Base-by-base conservation (phyloP, 768 basidiomycete genomes). In the Calocybe indica region DNA sequence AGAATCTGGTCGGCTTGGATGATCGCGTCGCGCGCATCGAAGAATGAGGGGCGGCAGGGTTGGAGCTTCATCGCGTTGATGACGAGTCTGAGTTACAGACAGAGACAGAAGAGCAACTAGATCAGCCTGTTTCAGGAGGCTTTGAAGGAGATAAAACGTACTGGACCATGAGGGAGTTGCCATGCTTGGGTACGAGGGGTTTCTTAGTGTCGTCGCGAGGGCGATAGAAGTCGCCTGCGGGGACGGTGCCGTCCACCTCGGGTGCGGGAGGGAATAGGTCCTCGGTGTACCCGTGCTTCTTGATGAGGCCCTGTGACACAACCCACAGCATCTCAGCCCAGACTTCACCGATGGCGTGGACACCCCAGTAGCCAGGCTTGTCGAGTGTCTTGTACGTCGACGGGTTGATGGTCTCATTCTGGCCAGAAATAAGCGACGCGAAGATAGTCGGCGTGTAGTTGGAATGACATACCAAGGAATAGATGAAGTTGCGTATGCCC, bases 1-100 rank as follows among this genome's bases (percentile, higher is more conserved):
- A 96, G 76, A 38, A 88, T 68, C 62, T 90, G 72, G 63, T 97
- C 95, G 14, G 95, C 93, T 55, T 91, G 83, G 53, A 95, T 80
- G 63, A 95, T 92, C 11, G 92, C 89, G 62, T 86, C 83, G 50
- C 92, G 82, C 12, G 92, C 88, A 47, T 92, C 83, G 58, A 92
- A 88, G 83, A 95, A 94, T 40, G 74, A 76, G 13, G 95, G 95
- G 28, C 85, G 77, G 70, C 95, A 99, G 3, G 85, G 82, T 62
- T 97, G 94, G 38, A 96, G 71, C 76, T 97, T 97, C 93, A 99
- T 95, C 7, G 76, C 93, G 61, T 86, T 84, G 29, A 98, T 46
- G 37, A 96, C 85, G 39, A 97, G 82, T 62, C 82, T 80, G 43
- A 14, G 31, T 28, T 37, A 31, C 9, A 38, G 40, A 41, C 11